phyloP scores from a whole-genome alignment of 176 grass and related monocot genomes.

The Chloris gayana region DNA sequence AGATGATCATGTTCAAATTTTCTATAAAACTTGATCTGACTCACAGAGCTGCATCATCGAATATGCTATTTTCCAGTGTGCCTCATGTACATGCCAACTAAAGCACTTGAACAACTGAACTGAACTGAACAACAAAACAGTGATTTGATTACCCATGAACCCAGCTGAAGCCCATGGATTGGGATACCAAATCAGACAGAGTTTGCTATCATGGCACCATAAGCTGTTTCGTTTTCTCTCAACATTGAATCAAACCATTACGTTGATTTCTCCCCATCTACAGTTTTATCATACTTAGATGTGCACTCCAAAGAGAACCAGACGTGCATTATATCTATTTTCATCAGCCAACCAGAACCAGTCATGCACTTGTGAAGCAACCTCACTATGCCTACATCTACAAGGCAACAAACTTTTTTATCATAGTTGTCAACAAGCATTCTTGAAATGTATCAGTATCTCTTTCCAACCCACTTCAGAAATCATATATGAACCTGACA shows the following conservation, averaged over 20 bases:
- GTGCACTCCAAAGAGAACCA: constrained; percentile 43
- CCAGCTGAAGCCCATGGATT: constrained; percentile 41
- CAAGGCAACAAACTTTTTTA: constrained; percentile 1
- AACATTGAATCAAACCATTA: no score
- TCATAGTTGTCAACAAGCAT: constrained; percentile 34
- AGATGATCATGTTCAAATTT: constrained; percentile 47
- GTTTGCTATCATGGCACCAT: constrained; percentile 21
- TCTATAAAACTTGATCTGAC: constrained; percentile 43
- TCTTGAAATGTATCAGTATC: constrained; percentile 50
- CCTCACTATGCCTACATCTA: constrained; percentile 53
- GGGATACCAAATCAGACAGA: constrained; percentile 47
- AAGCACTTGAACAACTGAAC: constrained; percentile 34
- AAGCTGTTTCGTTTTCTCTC: no score
- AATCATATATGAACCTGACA: constrained; percentile 45
- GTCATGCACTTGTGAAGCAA: constrained; percentile 30
- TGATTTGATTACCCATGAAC: constrained; percentile 46
- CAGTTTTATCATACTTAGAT: constrained; percentile 47
- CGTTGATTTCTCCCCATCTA: constrained; percentile 4
- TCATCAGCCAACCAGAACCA: constrained; percentile 43
- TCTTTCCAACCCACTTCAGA: constrained; percentile 40
- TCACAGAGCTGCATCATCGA: constrained; percentile 31
- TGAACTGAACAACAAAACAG: constrained; percentile 16
- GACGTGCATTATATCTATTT: constrained; percentile 28
- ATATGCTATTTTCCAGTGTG: constrained; percentile 35
- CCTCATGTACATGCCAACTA: constrained; percentile 51